These are phyloP conservation scores for Colletotrichum gigasporum DNA, from an alignment of 2,329 filamentous ascomycete genomes.

Conservation along the genomic window DNA sequence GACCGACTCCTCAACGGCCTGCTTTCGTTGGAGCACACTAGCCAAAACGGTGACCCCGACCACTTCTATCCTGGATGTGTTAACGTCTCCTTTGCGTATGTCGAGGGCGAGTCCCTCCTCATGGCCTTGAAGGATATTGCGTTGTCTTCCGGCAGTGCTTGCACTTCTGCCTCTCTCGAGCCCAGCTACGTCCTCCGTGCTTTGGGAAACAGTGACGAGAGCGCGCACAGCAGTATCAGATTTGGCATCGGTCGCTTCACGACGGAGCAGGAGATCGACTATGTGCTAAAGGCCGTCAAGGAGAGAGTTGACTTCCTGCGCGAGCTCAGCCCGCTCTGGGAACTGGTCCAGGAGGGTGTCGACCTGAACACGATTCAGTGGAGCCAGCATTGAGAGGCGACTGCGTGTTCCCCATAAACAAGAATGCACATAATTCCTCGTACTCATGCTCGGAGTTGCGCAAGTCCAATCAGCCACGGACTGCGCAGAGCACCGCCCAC, in stretches of 20 bases:
- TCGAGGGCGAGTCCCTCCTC: conserved; percentile 95
- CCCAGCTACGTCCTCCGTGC: conserved; percentile 96
- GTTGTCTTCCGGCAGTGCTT: conserved; percentile 94
- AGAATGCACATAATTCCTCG: not conserved
- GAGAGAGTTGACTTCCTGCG: conserved; percentile 92
- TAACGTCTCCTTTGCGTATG: conserved; percentile 98
- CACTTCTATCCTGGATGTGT: conserved; percentile 96
- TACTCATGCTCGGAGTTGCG: not conserved
- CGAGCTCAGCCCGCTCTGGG: conserved; percentile 96
- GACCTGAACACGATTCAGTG: conserved; percentile 97
- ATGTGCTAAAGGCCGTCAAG: conserved; percentile 92
- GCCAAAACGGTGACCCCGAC: conserved; percentile 84
- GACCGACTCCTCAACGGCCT: conserved; percentile 85
- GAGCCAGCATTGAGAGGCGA: conserved; percentile 82
- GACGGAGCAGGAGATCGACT: conserved; percentile 94
- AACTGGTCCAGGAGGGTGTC: conserved; percentile 95
- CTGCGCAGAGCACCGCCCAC: not conserved
- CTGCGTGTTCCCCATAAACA: not conserved
- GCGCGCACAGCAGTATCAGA: conserved; percentile 95
- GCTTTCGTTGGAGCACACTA: conserved; percentile 89
- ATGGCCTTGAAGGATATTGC: conserved; percentile 99
- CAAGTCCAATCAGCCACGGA: not conserved
- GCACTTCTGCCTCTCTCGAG: conserved; percentile 95
- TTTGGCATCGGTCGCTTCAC: conserved; percentile 98
- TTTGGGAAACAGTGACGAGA: conserved; percentile 95